Evolutionary conservation across 495 filamentous ascomycete species (phyloP), one percentile per base, ranked within the genome.

Genomic region (Aspergillus sclerotioniger): DNA sequence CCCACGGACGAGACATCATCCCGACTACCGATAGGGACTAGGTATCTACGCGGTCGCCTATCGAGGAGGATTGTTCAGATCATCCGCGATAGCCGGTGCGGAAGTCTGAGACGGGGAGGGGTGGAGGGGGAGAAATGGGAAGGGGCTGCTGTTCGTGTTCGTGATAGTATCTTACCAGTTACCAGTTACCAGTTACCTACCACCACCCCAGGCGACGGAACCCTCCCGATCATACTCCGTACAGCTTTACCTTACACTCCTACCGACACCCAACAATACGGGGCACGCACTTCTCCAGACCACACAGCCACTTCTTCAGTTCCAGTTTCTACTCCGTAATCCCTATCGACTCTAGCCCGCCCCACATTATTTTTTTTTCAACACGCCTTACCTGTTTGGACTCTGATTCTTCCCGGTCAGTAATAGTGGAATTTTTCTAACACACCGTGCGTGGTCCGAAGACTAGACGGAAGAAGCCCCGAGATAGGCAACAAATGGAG

Each of bases 21-120:
- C 47, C 25, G 10, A 50, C 31, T 16, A 16, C n/a, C 5, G 21
- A 13, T 13, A 3, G 13, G 25, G 28, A 41, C 37, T 13, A 41
- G 37, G 33, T 37, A 41, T 41, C 37, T 41, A 41, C 37, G 37
- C 37, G 37, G 37, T 41, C 37, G 37, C 37, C 37, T 41, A 41
- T 41, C n/a, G 37, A 41, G 9, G 37, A 41, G 9, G 37, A 41
- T 10, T 35, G 33, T 41, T 13, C 13, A 53, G 59, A 53, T 61
- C 59, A 57, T 62, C 64, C 64, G 64, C 64, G 64, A 63, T 67
- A 67, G 64, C 64, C 64, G 64, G 64, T 28, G 51, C 39, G 53
- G 53, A 57, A 50, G 37, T 57, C 50, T n/a, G 6, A 20, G 16
- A 51, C 54, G 28, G 54, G 49, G 43, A 8, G 37, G n/a, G n/a